Percentiles rank a stretch among this genome's conserved stretches.
Evolutionary conservation across 2,329 filamentous ascomycete genomes (phyloP).

Genomic region (Fusarium bulbicola): DNA sequence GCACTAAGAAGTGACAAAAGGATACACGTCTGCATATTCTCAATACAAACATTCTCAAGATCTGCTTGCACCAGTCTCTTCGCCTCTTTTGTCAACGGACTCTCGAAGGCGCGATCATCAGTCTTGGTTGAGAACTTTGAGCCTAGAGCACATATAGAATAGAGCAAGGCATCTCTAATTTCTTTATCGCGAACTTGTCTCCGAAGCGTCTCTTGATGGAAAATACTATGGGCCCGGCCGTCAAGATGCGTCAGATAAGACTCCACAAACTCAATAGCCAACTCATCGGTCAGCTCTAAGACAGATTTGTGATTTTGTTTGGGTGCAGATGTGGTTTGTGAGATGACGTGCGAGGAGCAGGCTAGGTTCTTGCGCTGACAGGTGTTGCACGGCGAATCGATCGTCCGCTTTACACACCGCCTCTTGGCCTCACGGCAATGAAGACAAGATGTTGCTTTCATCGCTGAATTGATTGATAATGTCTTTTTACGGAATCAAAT

Average conservation of each 20-base stretch:
- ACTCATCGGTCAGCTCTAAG: not conserved
- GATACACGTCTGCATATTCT: slow-evolving; percentile 3
- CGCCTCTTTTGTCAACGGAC: not conserved
- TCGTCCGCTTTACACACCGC: not conserved
- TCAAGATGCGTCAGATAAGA: not conserved
- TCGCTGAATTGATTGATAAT: not conserved
- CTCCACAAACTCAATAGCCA: not conserved
- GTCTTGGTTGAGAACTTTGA: not conserved
- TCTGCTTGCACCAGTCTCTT: not conserved
- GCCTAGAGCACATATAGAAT: not conserved
- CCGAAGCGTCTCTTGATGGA: not conserved
- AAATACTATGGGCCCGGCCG: not conserved
- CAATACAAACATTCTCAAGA: slow-evolving; percentile 9
- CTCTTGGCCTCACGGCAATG: slow-evolving; percentile 1
- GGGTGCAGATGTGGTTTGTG: not conserved
- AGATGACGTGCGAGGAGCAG: not conserved
- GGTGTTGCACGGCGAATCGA: not conserved
- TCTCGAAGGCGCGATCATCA: not conserved
- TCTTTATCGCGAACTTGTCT: not conserved
- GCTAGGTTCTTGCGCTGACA: not conserved
- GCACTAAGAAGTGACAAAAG: not conserved
- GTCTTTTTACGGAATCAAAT: not conserved
- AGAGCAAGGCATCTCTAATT: not conserved
- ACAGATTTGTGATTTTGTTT: not conserved
- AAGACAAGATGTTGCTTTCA: slow-evolving; percentile 1